phyloP scores from a whole-genome alignment of 2,329 filamentous ascomycete species.

The Pezicula radicicola region DNA sequence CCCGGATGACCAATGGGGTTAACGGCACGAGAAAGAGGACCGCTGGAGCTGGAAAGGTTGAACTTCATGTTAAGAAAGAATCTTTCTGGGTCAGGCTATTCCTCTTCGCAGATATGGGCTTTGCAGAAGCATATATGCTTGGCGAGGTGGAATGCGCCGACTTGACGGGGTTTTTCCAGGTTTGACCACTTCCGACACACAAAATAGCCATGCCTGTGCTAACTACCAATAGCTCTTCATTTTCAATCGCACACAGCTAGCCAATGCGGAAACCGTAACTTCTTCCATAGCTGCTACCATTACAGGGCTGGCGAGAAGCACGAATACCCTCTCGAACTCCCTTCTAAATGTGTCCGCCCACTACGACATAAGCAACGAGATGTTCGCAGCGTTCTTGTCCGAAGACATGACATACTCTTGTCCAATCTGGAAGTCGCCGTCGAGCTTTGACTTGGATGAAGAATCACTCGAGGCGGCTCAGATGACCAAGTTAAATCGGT shows the following conservation, averaged over 20 bases:
- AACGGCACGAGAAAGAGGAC: conserved; percentile 37
- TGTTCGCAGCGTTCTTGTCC: conserved; percentile 72
- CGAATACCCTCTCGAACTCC: conserved; percentile 55
- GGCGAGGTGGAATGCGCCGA: conserved; percentile 66
- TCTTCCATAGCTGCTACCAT: conserved; percentile 57
- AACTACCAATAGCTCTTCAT: conserved; percentile 59
- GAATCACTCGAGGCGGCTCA: conserved; percentile 66
- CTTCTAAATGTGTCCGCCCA: conserved; percentile 68
- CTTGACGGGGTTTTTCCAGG: conserved; percentile 66
- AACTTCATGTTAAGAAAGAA: conserved; percentile 60
- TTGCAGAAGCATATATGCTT: conserved; percentile 65
- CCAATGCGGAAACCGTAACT: conserved; percentile 61
- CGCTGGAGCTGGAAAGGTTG: conserved; percentile 38
- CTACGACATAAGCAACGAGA: conserved; percentile 74
- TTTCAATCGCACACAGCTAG: conserved; percentile 59
- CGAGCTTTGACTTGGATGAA: conserved; percentile 35
- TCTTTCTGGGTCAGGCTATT: conserved; percentile 68
- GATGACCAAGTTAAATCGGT: conserved; percentile 61
- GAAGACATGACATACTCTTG: conserved; percentile 78
- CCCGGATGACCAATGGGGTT: conserved; percentile 32
- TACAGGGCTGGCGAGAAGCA: conserved; percentile 53
- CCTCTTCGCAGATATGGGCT: conserved; percentile 73
- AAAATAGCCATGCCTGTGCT: conserved; percentile 9
- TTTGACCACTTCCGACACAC: conserved; percentile 27
- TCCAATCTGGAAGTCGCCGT: conserved; percentile 57